phyloP scores from a whole-genome alignment of 768 basidiomycete genomes.

The Mycena metata region DNA sequence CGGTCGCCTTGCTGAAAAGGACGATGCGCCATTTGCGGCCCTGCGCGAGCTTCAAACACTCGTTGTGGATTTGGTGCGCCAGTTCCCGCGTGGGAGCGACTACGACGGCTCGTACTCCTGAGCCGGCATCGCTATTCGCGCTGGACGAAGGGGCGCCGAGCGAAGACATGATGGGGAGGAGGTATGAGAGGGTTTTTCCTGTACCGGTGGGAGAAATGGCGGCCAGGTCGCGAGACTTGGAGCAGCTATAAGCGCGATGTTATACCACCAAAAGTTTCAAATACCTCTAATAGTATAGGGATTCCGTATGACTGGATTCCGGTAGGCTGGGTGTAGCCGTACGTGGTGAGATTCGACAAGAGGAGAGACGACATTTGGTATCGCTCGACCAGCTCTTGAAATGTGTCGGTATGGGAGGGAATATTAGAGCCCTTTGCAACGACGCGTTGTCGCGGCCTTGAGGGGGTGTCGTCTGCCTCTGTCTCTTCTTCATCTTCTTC shows the following conservation, averaged over 20 bases:
- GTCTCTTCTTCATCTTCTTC: conserved; percentile 33
- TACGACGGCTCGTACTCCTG: conserved; percentile 82
- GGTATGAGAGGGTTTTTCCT: conserved; percentile 95
- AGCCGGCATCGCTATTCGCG: conserved; percentile 57
- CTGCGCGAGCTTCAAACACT: conserved; percentile 84
- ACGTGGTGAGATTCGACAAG: conserved; percentile 71
- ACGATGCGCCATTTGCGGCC: conserved; percentile 88
- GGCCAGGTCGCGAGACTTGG: conserved; percentile 84
- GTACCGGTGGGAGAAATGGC: conserved; percentile 98
- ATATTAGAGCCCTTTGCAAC: conserved; percentile 80
- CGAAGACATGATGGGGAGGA: conserved; percentile 82
- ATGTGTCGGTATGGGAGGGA: conserved; percentile 69
- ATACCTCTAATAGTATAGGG: conserved; percentile 84
- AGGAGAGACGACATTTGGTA: conserved; percentile 73
- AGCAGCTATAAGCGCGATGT: conserved; percentile 18
- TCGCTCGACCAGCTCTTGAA: conserved; percentile 69
- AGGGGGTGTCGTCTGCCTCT: conserved; percentile 40
- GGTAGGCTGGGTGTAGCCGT: conserved; percentile 78
- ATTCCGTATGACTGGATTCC: conserved; percentile 86
- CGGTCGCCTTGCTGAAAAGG: conserved; percentile 91
- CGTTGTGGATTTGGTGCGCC: conserved; percentile 96
- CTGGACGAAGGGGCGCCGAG: conserved; percentile 69
- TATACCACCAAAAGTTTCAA: conserved; percentile 36
- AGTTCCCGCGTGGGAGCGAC: conserved; percentile 95
- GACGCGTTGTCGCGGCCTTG: conserved; percentile 68